Evolutionary conservation across 768 basidiomycete species (phyloP).

Genomic region (Suillus discolor): DNA sequence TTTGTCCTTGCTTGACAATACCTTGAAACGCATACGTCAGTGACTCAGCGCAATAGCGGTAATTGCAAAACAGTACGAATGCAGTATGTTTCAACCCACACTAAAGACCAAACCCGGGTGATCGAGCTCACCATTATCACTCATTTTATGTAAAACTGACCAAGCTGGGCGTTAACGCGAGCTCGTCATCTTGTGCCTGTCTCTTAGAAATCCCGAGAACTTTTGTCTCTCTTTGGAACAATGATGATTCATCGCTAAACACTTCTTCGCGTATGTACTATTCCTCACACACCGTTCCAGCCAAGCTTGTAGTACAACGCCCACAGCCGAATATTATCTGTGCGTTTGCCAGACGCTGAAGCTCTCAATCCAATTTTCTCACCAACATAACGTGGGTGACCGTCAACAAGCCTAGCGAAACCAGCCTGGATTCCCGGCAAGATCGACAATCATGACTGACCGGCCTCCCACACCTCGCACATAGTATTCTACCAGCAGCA

Average conservation of each 20-base stretch:
- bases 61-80: conserved; percentile 9
- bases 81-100: not conserved
- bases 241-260: conserved; percentile 9
- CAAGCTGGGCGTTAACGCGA: not conserved
- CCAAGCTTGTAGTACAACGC: too few species aligned
- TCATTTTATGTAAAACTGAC: not conserved
- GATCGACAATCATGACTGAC: not conserved
- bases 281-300: too few species aligned
- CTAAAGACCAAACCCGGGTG: conserved; percentile 10
- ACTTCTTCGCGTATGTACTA: too few species aligned
- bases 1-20: not conserved
- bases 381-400: not conserved
- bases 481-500: not conserved
- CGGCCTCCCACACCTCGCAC: not conserved
- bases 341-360: not conserved
- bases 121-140: conserved; percentile 4
- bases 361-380: not conserved
- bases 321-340: too few species aligned
- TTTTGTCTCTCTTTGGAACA: conserved; percentile 9
- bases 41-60: conserved; percentile 4
- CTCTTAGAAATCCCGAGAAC: conserved; percentile 17
- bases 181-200: not conserved
- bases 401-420: not conserved
- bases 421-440: not conserved
- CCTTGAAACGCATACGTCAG: conserved; percentile 1